Evolutionary conservation across 179 eudicot genomes (phyloP).

Genomic region (Amaranthus tricolor): DNA sequence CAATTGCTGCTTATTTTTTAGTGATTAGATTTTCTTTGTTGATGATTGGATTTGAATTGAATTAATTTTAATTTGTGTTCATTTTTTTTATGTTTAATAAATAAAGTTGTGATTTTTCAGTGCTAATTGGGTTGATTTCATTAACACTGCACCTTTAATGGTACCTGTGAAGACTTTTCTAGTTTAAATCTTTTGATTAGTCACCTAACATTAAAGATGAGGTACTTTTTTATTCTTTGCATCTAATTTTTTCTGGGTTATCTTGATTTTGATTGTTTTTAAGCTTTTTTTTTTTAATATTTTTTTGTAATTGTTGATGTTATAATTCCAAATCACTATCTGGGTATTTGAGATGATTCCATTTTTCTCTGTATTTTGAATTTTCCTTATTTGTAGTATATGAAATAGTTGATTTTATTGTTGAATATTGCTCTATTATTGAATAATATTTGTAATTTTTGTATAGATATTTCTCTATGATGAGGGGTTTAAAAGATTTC

Average conservation of each 20-base stretch:
- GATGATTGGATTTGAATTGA: not conserved
- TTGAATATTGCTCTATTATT: not conserved
- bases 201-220: conserved; percentile 15
- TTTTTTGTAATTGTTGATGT: conserved; percentile 1
- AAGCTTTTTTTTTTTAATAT: not conserved
- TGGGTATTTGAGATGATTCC: conserved; percentile 23
- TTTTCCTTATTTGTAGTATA: not conserved
- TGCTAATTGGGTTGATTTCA: conserved; percentile 9
- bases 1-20: not conserved
- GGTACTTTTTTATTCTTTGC: conserved; percentile 17
- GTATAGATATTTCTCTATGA: not conserved
- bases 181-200: conserved; percentile 8
- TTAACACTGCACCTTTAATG: conserved; percentile 15
- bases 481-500: not conserved
- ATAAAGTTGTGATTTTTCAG: conserved; percentile 4
- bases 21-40: not conserved
- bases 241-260: conserved; percentile 20
- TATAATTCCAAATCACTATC: conserved; percentile 14
- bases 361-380: not conserved
- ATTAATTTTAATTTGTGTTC: not conserved
- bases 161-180: conserved; percentile 10
- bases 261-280: conserved; percentile 13
- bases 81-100: not conserved
- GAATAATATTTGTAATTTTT: not conserved
- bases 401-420: conserved; percentile 2